Base-by-base conservation (phyloP, 1,284 basidiomycete species). In the Rhodotorula sp. region DNA sequence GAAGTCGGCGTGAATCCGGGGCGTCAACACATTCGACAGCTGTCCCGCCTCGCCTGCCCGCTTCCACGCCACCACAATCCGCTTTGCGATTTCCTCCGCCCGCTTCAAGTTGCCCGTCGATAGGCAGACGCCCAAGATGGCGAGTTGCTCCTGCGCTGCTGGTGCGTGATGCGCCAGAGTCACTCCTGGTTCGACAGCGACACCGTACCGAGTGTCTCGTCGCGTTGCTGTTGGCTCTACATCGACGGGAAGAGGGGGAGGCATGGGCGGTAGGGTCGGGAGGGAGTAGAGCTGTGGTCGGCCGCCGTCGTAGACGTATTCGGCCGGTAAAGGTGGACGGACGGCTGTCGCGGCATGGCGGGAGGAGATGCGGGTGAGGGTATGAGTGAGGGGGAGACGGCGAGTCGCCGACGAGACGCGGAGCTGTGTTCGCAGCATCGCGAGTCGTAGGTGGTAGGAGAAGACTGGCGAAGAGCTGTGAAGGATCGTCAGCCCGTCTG, bases 61-160 rank as follows among this genome's bases (percentile, higher is more conserved):
- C 47, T 53, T 53, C 71, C 75, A 75, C 24, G 64, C 57, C 3
- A 51, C 16, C 15, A 64, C 60, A 31, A 77, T 75, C 48, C 71
- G 47, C 53, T 59, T 60, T 31, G 75, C 76, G 5, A 77, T 69
- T 24, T 76, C 75, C 56, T 75, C 73, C 1, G 76, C 76, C 11
- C 76, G 68, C 8, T 66, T n/a, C 76, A 91, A 87, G 79, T 88
- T 86, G 1, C 86, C 79, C 69, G 88, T 86, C 77, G 88, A 85
- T 24, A 92, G 80, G 78, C 91, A 92, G 1, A 89, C 89, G 74
- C 89, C 87, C 79, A 93, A 88, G 71, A 92, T 84, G 0, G 89
- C 86, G 18, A 90, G 79, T 59, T 85, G 82, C 77, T 91, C 89
- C 78, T 87, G 86, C 0, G 87, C 86, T 4, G 53, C 60, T 8